Base-by-base conservation (phyloP, 805 yeast genomes). In the Starmera quercuum region DNA sequence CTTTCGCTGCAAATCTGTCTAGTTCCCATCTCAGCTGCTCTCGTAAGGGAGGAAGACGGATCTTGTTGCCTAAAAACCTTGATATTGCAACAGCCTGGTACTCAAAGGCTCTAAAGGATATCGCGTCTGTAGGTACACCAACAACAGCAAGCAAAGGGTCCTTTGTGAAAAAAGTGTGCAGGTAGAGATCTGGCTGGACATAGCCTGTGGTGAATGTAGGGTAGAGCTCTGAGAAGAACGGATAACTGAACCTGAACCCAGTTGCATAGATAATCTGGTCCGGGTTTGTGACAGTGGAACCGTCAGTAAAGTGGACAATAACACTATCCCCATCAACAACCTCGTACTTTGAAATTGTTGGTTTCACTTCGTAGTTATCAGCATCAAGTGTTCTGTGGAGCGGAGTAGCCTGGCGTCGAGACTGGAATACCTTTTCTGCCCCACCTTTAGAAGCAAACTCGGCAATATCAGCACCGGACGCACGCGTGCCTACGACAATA, bases 181-280 rank as follows among this genome's bases (percentile, higher is more conserved):
- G 58, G 30, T 51, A 63, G 9, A 58, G 36, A 12, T 52, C 49
- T 19, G 55, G 58, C 15, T 58, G 42, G 7, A 39, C 33, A 30
- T 51, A 31, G 16, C 58, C 56, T 15, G 54, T 47, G 2, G 54
- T 41, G 26, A 60, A 39, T 7, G 47, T 39, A 12, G 56, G 47
- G 20, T 40, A 42, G 17, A 43, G 30, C 5, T 37, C 45, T 29
- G 29, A 33, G 5, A 82, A 54, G 44, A 68, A 78, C 8, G 88
- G 87, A 37, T 67, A 63, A 29, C 70, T 65, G 47, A 70, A 74
- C 20, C 69, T 59, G 54, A 78, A 82, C 1, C 92, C 92, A 0
- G 90, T 82, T 31, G 83, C 80, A 49, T 75, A 78, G n/a, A 82
- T 54, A 13, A 83, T 61, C 25, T 47, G 43, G 42, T 80, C 85